phyloP scores from a whole-genome alignment of 2,329 filamentous ascomycete genomes.

The Apiospora saccharicola region DNA sequence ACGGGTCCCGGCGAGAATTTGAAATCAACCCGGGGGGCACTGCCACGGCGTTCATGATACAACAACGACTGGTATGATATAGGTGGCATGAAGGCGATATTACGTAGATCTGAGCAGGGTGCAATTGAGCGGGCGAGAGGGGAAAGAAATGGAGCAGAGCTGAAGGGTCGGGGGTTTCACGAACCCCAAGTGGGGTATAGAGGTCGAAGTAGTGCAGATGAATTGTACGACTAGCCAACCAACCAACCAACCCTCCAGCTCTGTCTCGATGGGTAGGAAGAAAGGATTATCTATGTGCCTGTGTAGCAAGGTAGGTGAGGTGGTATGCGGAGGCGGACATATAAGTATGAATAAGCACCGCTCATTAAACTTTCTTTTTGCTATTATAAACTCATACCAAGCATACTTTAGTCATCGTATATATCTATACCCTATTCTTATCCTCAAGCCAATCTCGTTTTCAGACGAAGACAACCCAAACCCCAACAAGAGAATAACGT shows the following conservation, averaged over 20 bases:
- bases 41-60: not conserved
- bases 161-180: conserved; percentile 16
- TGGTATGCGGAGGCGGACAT: not conserved
- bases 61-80: not conserved
- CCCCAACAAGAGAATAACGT: not conserved
- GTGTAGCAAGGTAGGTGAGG: too few relatives aligned
- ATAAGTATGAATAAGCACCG: not conserved
- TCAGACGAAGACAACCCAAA: not conserved
- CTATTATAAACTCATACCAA: not conserved
- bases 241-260: not conserved
- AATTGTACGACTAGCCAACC: not conserved
- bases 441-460: not conserved
- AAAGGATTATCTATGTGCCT: too few relatives aligned
- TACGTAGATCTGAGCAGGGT: not conserved
- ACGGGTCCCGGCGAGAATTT: not conserved
- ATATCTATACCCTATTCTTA: not conserved
- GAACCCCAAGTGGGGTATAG: conserved; percentile 4
- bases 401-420: not conserved
- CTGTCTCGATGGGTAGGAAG: not conserved
- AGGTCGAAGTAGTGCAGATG: not conserved
- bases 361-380: not conserved
- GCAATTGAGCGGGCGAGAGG: not conserved
- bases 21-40: not conserved
- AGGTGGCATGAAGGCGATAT: not conserved
- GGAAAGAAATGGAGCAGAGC: conserved; percentile 10